Percentiles rank a stretch among this genome's conserved stretches.
phyloP scores from a whole-genome alignment of 306 rosid genomes.

The Prunus mume region DNA sequence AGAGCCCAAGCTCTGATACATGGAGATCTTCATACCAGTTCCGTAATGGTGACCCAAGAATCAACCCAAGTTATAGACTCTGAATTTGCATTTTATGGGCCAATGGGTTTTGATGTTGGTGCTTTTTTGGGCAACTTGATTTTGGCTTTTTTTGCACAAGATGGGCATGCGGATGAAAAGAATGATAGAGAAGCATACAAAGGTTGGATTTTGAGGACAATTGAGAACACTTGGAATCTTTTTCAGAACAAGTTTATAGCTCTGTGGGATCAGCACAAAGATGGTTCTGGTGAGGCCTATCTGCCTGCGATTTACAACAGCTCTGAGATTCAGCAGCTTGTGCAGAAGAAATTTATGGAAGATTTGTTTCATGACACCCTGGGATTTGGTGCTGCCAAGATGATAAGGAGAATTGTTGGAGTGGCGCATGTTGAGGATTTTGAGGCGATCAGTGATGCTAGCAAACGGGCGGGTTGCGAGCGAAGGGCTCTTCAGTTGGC shows the following conservation, averaged over 20 bases:
- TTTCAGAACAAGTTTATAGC: slow-evolving; percentile 53
- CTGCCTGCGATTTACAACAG: slow-evolving; percentile 73
- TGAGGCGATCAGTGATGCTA: slow-evolving; percentile 64
- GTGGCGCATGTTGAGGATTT: slow-evolving; percentile 90
- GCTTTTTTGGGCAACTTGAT: slow-evolving; percentile 88
- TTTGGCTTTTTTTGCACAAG: slow-evolving; percentile 87
- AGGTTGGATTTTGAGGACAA: slow-evolving; percentile 81
- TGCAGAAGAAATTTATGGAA: slow-evolving; percentile 54
- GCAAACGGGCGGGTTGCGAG: slow-evolving; percentile 67
- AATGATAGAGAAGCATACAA: slow-evolving; percentile 73
- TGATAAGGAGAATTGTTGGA: slow-evolving; percentile 94
- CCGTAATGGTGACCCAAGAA: slow-evolving; percentile 82
- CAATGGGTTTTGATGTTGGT: slow-evolving; percentile 91
- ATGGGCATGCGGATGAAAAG: slow-evolving; percentile 68
- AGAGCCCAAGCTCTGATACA: slow-evolving; percentile 90
- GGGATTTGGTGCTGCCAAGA: slow-evolving; percentile 90
- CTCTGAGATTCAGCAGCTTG: slow-evolving; percentile 55
- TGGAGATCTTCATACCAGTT: slow-evolving; percentile 91
- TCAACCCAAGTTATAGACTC: slow-evolving; percentile 93
- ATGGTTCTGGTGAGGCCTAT: slow-evolving; percentile 78
- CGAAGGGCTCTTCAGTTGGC: slow-evolving; percentile 63
- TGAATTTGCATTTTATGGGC: slow-evolving; percentile 91
- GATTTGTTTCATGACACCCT: slow-evolving; percentile 77
- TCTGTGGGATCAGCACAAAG: slow-evolving; percentile 64
- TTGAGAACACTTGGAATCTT: slow-evolving; percentile 78